Conservation (phyloP, 495 filamentous ascomycete genomes). For the Parathielavia hyrcaniae region DNA sequence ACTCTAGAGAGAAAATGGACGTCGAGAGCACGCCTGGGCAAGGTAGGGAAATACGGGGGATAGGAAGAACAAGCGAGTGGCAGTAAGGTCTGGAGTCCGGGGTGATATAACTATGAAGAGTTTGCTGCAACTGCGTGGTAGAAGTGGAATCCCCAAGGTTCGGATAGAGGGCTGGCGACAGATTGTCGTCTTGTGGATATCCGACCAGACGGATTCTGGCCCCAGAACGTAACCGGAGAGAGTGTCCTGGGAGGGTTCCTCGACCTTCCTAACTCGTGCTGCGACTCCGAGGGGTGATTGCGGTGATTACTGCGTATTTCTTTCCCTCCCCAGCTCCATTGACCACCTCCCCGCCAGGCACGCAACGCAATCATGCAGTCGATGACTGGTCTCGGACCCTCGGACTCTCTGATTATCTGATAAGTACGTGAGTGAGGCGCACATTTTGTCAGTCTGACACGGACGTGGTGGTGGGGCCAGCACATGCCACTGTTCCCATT, state of each 20-base stretch:
- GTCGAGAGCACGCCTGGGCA: background rate
- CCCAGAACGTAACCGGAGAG: background rate
- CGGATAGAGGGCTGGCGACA: background rate
- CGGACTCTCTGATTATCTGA: too few relatives aligned
- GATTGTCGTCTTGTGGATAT: background rate
- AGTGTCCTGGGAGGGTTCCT: too few relatives aligned
- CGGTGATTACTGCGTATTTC: background rate
- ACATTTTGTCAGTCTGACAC: background rate
- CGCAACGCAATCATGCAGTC: background rate
- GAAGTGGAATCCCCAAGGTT: background rate
- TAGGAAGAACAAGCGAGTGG: background rate
- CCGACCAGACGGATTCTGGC: background rate
- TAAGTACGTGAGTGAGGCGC: background rate
- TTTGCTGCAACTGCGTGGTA: background rate
- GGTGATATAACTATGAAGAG: background rate
- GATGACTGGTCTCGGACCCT: too few relatives aligned
- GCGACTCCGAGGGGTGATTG: background rate
- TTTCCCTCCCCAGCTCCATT: constrained; percentile 6
- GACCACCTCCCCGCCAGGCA: background rate
- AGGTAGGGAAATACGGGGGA: background rate
- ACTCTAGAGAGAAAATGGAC: background rate
- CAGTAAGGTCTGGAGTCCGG: background rate
- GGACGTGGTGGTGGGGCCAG: background rate
- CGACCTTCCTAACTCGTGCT: constrained; percentile 6
- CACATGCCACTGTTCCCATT: background rate